These are phyloP conservation scores for Pseudovirgaria hyperparasitica DNA, from an alignment of 2,329 filamentous ascomycete species.

Conservation along the genomic window DNA sequence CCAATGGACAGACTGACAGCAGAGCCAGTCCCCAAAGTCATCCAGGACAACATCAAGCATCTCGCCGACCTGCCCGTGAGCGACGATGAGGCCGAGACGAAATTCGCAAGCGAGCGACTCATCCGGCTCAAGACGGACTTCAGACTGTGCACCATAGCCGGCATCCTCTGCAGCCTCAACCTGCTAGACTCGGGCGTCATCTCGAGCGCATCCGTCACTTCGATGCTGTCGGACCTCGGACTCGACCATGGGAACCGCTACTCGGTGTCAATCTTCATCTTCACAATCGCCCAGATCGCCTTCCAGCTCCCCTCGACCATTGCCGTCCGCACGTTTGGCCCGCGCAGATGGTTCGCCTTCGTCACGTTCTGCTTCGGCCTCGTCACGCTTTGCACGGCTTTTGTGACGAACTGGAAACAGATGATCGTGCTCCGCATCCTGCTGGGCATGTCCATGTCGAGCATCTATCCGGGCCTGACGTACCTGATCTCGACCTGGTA, in stretches of 20 bases:
- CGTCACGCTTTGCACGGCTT: slow-evolving; percentile 56
- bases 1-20: no score
- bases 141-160: slow-evolving; percentile 57
- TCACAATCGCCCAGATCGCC: slow-evolving; percentile 53
- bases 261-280: slow-evolving; percentile 60
- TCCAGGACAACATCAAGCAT: no score
- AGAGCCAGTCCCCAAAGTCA: no score
- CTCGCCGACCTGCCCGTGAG: no score
- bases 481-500: slow-evolving; percentile 53
- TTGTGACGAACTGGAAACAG: slow-evolving; percentile 53
- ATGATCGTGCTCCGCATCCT: slow-evolving; percentile 57
- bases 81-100: slow-evolving; percentile 2
- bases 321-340: slow-evolving; percentile 51
- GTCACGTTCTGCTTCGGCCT: slow-evolving; percentile 50
- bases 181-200: slow-evolving; percentile 59
- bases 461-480: slow-evolving; percentile 28
- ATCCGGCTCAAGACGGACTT: slow-evolving; percentile 53
- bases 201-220: slow-evolving; percentile 55
- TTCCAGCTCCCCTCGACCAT: slow-evolving; percentile 59
- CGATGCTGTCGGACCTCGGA: slow-evolving; percentile 50
- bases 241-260: slow-evolving; percentile 51
- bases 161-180: slow-evolving; percentile 57
- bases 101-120: slow-evolving; percentile 26
- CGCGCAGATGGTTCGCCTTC: slow-evolving; percentile 47
- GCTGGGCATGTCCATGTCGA: slow-evolving; percentile 49